Conservation (phyloP, 768 basidiomycete species). For the Lactifluus subvellereus region DNA sequence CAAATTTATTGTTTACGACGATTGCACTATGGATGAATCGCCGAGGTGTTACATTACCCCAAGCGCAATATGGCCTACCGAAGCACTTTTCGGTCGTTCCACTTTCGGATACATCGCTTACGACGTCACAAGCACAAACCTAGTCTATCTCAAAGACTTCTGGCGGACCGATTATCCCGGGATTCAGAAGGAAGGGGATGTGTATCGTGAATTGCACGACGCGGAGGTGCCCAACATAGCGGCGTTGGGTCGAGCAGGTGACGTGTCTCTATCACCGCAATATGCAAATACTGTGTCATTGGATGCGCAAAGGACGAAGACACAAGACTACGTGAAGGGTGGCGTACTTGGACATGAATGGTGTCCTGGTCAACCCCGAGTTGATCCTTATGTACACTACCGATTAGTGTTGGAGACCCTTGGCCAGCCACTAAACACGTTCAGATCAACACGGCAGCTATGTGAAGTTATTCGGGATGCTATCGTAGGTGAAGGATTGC, state of each 20-base stretch:
- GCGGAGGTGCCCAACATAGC: neutral
- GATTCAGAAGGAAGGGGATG: neutral
- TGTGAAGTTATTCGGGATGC: constrained; percentile 4
- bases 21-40: neutral
- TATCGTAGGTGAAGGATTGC: neutral
- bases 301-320: neutral
- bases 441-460: constrained; percentile 3
- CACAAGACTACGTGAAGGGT: neutral
- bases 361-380: neutral
- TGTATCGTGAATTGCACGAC: neutral
- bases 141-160: constrained; percentile 3
- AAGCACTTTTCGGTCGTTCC: neutral
- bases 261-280: neutral
- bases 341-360: neutral
- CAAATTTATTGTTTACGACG: constrained; percentile 1
- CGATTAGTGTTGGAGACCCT: constrained; percentile 1
- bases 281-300: neutral
- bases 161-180: neutral
- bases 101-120: constrained; percentile 1
- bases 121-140: neutral
- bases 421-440: neutral
- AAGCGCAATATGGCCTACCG: neutral
- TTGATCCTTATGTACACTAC: neutral
- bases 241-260: neutral
- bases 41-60: neutral